A percentile compares a stretch with the other conserved stretches of the same genome.
These are phyloP conservation scores for Hippophae gyantsensis DNA, from an alignment of 306 rosid genomes.

Conservation along the genomic window DNA sequence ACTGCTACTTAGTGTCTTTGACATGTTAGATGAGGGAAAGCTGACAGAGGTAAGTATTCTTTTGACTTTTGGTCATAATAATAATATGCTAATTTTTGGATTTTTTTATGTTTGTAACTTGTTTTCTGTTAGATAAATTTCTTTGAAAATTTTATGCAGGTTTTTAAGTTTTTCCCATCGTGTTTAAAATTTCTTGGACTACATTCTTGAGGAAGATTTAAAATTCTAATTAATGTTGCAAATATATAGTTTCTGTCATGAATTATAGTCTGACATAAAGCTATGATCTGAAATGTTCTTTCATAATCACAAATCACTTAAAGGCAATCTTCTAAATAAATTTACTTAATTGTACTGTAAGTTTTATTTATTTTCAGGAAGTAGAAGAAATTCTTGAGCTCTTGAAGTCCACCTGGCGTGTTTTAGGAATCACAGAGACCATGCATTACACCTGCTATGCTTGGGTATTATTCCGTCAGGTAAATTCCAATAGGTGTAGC, in stretches of 20 bases:
- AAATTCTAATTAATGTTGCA: too few species aligned
- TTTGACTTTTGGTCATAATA: conserved; percentile 19
- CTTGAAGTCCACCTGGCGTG: conserved; percentile 94
- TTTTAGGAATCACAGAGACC: conserved; percentile 94
- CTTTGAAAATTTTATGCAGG: background rate
- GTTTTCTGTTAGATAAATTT: background rate
- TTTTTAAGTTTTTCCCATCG: too few species aligned
- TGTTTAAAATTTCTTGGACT: too few species aligned
- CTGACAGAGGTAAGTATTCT: conserved; percentile 72
- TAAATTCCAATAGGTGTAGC: conserved; percentile 20
- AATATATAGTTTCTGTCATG: too few species aligned
- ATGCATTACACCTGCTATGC: conserved; percentile 87
- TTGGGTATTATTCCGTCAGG: conserved; percentile 98
- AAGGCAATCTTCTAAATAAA: too few species aligned
- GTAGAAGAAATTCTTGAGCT: conserved; percentile 96
- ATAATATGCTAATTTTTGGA: background rate
- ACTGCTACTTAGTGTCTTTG: conserved; percentile 83
- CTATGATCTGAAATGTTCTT: background rate
- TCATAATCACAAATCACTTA: background rate
- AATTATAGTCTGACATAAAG: too few species aligned
- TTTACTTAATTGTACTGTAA: conserved; percentile 7
- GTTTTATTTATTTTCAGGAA: conserved; percentile 59
- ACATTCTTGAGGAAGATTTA: too few species aligned
- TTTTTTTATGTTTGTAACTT: conserved; percentile 8
- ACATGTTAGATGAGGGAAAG: conserved; percentile 94